Conservation (phyloP, 768 basidiomycete genomes). For the Mycena epipterygia region DNA sequence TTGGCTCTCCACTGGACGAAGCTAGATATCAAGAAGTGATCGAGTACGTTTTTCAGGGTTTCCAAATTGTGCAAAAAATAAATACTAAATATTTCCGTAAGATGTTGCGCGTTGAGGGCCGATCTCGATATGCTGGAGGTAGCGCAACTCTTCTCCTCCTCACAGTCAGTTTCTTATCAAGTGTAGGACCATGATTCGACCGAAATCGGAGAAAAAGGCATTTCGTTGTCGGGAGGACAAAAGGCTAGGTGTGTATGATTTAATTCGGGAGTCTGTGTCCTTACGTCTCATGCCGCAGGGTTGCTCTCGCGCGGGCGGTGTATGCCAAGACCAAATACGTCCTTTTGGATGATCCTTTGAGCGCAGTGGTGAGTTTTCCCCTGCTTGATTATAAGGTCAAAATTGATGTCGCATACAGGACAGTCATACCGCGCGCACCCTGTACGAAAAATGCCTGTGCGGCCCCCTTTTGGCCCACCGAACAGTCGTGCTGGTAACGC, state of each 20-base stretch:
- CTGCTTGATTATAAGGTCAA: neutral
- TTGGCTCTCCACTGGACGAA: slow-evolving; percentile 79
- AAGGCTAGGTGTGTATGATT: slow-evolving; percentile 62
- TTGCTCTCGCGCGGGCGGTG: slow-evolving; percentile 74
- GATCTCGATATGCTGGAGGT: slow-evolving; percentile 87
- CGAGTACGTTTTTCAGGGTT: too few species aligned
- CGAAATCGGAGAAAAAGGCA: slow-evolving; percentile 81
- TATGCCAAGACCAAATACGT: slow-evolving; percentile 65
- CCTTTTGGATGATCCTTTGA: slow-evolving; percentile 71
- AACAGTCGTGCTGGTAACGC: slow-evolving; percentile 80
- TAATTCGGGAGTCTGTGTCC: neutral
- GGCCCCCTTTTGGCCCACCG: slow-evolving; percentile 76
- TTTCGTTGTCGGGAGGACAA: slow-evolving; percentile 60
- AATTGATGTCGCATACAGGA: slow-evolving; percentile 66
- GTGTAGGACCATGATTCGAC: slow-evolving; percentile 66
- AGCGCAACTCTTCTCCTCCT: slow-evolving; percentile 52
- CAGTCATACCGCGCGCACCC: slow-evolving; percentile 73
- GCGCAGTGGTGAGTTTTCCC: slow-evolving; percentile 60
- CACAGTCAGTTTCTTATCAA: too few species aligned
- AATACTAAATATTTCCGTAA: slow-evolving; percentile 63
- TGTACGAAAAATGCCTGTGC: slow-evolving; percentile 74
- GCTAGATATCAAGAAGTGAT: slow-evolving; percentile 69
- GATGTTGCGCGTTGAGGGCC: slow-evolving; percentile 84
- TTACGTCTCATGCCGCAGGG: slow-evolving; percentile 45
- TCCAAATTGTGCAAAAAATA: too few species aligned